Conservation (phyloP, 371 early-diverging fungal species). For the Mycotypha africana region DNA sequence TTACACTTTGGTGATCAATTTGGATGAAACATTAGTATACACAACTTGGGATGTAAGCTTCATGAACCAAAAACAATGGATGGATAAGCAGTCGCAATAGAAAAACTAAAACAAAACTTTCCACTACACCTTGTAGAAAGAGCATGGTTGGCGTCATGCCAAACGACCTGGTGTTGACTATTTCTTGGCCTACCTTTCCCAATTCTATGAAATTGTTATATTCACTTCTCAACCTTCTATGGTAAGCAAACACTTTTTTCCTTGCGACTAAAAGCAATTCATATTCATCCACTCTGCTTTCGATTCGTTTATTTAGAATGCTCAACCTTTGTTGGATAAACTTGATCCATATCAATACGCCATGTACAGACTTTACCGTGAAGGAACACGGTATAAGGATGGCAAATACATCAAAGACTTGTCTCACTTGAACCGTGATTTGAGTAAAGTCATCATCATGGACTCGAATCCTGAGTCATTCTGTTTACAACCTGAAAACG, state of each 20-base stretch:
- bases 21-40: conserved; percentile 91
- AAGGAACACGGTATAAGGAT: conserved; percentile 79
- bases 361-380: conserved; percentile 85
- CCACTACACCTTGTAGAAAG: conserved; percentile 39
- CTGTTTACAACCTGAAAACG: conserved; percentile 89
- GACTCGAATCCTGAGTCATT: conserved; percentile 82
- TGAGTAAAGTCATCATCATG: conserved; percentile 87
- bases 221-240: conserved; percentile 79
- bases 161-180: conserved; percentile 95
- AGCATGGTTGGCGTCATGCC: conserved; percentile 92
- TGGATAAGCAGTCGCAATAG: neutral
- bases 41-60: conserved; percentile 91
- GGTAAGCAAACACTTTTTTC: conserved; percentile 26
- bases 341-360: conserved; percentile 86
- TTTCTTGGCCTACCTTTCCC: conserved; percentile 84
- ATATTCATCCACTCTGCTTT: too few relatives aligned
- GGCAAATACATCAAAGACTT: conserved; percentile 92
- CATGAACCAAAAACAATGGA: too few relatives aligned
- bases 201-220: conserved; percentile 93
- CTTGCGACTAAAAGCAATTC: too few relatives aligned
- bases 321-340: conserved; percentile 77
- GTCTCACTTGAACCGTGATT: conserved; percentile 87
- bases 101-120: neutral
- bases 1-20: conserved; percentile 88
- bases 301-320: conserved; percentile 44